These are phyloP conservation scores for Lasiosphaeria miniovina DNA, from an alignment of 495 filamentous ascomycete genomes.

Conservation along the genomic window DNA sequence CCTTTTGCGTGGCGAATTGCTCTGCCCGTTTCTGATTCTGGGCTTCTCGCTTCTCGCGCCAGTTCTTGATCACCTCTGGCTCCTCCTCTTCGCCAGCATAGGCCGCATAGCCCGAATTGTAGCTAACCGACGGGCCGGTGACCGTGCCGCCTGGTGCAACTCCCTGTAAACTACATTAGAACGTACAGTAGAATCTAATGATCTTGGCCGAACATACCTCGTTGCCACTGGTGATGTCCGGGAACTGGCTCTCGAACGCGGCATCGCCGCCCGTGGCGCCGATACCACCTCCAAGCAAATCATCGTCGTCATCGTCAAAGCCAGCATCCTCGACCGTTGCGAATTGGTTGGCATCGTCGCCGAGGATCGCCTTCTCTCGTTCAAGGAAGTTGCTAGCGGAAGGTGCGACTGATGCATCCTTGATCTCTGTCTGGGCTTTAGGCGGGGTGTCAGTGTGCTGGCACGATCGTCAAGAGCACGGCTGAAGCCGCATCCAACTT, in stretches of 20 bases:
- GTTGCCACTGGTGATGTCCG: slow-evolving; percentile 73
- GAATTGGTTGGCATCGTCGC: slow-evolving; percentile 91
- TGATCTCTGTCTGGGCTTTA: slow-evolving; percentile 46
- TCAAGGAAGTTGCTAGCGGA: slow-evolving; percentile 78
- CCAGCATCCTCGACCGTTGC: slow-evolving; percentile 70
- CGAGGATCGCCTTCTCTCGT: slow-evolving; percentile 82
- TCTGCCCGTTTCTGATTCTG: slow-evolving; percentile 72
- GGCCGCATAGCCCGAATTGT: slow-evolving; percentile 62
- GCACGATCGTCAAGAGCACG: slow-evolving; percentile 12
- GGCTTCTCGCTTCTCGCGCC: slow-evolving; percentile 85
- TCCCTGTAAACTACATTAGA: slow-evolving; percentile 50
- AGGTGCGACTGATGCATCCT: slow-evolving; percentile 37
- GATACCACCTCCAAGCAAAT: slow-evolving; percentile 67
- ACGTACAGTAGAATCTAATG: neutral
- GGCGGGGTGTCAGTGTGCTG: slow-evolving; percentile 19
- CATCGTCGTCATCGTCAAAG: slow-evolving; percentile 66
- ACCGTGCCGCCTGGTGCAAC: slow-evolving; percentile 86
- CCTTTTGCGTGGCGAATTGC: slow-evolving; percentile 71
- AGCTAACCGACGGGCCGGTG: slow-evolving; percentile 65
- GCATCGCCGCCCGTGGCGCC: slow-evolving; percentile 54
- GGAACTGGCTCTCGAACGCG: slow-evolving; percentile 82
- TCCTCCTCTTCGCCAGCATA: slow-evolving; percentile 68
- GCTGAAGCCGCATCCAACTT: slow-evolving; percentile 24
- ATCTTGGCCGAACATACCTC: slow-evolving; percentile 57
- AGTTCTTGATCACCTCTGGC: slow-evolving; percentile 82